Evolutionary conservation across 768 basidiomycete species (phyloP).

Genomic region (Tricholoma hemisulphureum): DNA sequence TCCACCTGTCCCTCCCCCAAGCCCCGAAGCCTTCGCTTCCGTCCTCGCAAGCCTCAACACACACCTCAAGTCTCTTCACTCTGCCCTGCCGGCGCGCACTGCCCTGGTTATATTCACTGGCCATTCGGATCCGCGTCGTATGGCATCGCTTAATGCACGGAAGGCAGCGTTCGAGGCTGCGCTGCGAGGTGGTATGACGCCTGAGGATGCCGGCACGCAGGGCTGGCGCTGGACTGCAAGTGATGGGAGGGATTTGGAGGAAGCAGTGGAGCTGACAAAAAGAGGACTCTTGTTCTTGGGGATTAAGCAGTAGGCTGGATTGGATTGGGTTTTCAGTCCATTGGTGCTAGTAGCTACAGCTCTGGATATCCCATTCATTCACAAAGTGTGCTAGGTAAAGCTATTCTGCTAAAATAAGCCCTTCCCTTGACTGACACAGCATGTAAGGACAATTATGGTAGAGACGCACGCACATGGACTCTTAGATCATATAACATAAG

Average conservation of each 20-base stretch:
- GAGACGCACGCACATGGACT: no score
- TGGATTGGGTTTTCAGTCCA: not conserved
- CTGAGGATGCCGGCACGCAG: conserved; percentile 53
- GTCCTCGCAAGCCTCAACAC: conserved; percentile 55
- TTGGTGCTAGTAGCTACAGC: not conserved
- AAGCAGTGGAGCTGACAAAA: conserved; percentile 75
- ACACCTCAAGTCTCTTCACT: conserved; percentile 61
- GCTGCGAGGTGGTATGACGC: conserved; percentile 51
- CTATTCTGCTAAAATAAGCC: no score
- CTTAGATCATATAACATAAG: no score
- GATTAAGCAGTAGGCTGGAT: conserved; percentile 40
- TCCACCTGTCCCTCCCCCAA: conserved; percentile 28
- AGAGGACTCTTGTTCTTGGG: conserved; percentile 83
- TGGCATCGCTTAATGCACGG: conserved; percentile 69
- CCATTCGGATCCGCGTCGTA: conserved; percentile 81
- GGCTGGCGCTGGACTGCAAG: conserved; percentile 66
- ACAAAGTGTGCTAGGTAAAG: no score
- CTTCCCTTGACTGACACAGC: no score
- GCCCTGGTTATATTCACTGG: conserved; percentile 86
- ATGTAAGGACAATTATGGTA: no score
- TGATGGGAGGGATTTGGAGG: conserved; percentile 79
- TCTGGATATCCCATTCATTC: no score
- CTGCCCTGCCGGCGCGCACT: conserved; percentile 70
- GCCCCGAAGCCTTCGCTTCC: conserved; percentile 32
- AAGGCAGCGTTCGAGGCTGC: conserved; percentile 72